A percentile compares a stretch with the other conserved stretches of the same genome.
phyloP scores from a whole-genome alignment of 805 yeast genomes.

The Torulaspora maleeae region DNA sequence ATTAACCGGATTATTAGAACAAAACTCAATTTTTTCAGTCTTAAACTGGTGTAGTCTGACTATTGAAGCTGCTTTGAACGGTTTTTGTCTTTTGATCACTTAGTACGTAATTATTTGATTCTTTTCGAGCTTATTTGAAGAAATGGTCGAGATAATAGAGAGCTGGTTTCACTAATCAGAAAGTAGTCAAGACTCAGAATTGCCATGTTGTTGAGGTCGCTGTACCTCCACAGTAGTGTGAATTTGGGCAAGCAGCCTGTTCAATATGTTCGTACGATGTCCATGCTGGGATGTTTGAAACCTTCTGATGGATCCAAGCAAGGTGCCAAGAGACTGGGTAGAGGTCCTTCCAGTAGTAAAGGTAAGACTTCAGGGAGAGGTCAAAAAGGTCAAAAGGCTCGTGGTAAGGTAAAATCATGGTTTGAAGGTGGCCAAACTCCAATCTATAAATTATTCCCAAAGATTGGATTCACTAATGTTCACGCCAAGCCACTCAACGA shows the following conservation, averaged over 20 bases:
- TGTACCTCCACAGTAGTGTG: background rate
- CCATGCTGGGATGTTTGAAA: constrained; percentile 49
- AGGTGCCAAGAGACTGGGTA: constrained; percentile 72
- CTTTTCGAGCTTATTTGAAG: background rate
- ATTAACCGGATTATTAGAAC: no score
- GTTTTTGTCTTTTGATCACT: background rate
- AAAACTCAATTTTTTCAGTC: background rate
- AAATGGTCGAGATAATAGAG: background rate
- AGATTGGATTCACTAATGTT: constrained; percentile 75
- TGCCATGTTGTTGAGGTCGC: constrained; percentile 1
- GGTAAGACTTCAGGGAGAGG: constrained; percentile 98
- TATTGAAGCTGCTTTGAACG: background rate
- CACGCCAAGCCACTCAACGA: constrained; percentile 50
- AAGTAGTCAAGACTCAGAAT: no score
- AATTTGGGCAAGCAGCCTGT: background rate
- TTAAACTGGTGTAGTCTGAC: background rate
- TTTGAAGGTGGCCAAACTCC: constrained; percentile 99
- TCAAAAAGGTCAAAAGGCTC: constrained; percentile 97
- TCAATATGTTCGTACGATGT: constrained; percentile 35
- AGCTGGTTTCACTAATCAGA: no score
- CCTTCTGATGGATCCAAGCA: constrained; percentile 62
- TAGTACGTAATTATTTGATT: background rate
- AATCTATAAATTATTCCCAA: constrained; percentile 75
- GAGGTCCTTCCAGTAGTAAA: constrained; percentile 89
- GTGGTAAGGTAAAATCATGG: constrained; percentile 86